These are phyloP conservation scores for Ananas comosus DNA, from an alignment of 176 grass and related monocot species.

Conservation along the genomic window DNA sequence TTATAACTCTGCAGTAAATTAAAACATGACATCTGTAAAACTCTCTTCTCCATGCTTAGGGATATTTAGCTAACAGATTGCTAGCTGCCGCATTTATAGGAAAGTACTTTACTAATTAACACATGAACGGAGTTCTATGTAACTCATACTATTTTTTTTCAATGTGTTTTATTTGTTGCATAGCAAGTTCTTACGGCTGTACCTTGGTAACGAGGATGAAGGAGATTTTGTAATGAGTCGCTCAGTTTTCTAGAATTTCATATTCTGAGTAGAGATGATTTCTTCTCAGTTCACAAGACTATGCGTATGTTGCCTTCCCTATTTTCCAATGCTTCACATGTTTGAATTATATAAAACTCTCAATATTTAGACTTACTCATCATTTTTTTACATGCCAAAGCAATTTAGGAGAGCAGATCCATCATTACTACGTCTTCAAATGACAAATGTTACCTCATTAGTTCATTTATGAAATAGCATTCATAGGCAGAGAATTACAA, in stretches of 20 bases:
- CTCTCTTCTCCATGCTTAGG: too few species aligned
- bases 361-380: slow-evolving; percentile 4
- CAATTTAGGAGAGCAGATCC: slow-evolving; percentile 6
- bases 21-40: too few species aligned
- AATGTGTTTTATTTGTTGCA: too few species aligned
- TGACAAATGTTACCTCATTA: slow-evolving; percentile 20
- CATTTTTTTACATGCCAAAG: background rate
- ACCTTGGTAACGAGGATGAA: too few species aligned
- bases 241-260: background rate
- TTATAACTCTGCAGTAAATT: slow-evolving; percentile 1
- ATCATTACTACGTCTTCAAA: slow-evolving; percentile 4
- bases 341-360: slow-evolving; percentile 1
- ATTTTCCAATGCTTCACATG: background rate
- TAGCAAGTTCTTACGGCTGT: too few species aligned
- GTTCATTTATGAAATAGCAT: slow-evolving; percentile 16
- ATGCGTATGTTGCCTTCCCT: background rate
- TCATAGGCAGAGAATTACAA: slow-evolving; percentile 15
- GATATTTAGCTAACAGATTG: too few species aligned
- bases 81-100: too few species aligned
- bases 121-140: too few species aligned
- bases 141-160: too few species aligned
- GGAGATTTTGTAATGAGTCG: too few species aligned
- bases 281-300: background rate
- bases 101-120: too few species aligned
- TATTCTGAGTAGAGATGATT: background rate